Evolutionary conservation across 2,329 filamentous ascomycete species (phyloP), one percentile per base, ranked within the genome.

Genomic region (Neurospora crassa): DNA sequence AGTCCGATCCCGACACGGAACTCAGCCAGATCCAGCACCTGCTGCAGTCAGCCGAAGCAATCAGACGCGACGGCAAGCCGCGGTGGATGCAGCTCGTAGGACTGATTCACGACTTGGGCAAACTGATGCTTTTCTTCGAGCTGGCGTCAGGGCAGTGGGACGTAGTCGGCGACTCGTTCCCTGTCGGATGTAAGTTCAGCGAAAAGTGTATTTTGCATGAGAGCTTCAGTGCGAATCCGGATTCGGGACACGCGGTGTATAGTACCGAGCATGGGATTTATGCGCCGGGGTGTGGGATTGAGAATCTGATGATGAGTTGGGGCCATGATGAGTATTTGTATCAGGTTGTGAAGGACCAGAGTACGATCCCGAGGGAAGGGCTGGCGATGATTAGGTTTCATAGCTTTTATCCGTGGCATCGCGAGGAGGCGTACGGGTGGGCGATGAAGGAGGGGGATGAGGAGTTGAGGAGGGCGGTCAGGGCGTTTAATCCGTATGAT

Each of bases 381-480:
- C 86, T 97, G 12, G 94, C 93, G 73, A 97, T 97, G 92, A 96
- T 97, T 79, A 86, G 94, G 71, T 97, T 96, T 82, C 94, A 97
- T 83, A 93, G 90, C 6, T 97, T 97, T 83, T 97, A 97, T 82
- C 91, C 94, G 18, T 97, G 93, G 94, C 94, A 97, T 82, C 88
- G 86, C 73, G 90, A 91, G 80, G 91, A 90, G 70, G 93, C 92
- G 7, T 97, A 97, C 82, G 81, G 82, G 73, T 89, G 93, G 81
- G 87, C 97, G 80, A 97, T 97, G 93, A 87, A 91, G 79, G 89
- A 91, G 73, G 91, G 94, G 79, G 94, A 97, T 77, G 83, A 90
- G 80, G 86, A 87, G 77, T 94, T 96, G 90, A 83, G 96, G 76
- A 88, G 88, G 78, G 93, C 93, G 10, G 93, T 96, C 68, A 87